These are phyloP conservation scores for Tricholoma hemisulphureum DNA, from an alignment of 768 basidiomycete genomes.

Conservation along the genomic window DNA sequence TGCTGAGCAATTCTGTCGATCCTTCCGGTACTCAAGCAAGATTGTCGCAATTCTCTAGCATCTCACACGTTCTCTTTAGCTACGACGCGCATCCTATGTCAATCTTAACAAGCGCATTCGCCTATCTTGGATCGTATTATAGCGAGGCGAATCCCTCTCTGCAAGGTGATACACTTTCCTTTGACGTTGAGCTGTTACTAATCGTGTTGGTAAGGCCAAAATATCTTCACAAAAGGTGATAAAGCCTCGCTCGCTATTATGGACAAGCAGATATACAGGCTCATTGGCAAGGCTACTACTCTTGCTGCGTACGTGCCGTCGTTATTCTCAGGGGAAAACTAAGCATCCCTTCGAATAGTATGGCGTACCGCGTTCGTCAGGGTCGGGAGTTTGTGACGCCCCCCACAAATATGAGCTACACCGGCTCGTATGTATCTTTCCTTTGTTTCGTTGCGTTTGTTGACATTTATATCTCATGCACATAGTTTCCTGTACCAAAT, in stretches of 20 bases:
- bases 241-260: slow-evolving; percentile 67
- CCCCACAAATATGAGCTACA: slow-evolving; percentile 78
- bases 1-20: slow-evolving; percentile 64
- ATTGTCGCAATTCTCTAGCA: neutral
- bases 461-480: neutral
- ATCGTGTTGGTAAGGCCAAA: slow-evolving; percentile 55
- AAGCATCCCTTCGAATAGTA: slow-evolving; percentile 39
- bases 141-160: slow-evolving; percentile 86
- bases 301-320: slow-evolving; percentile 68
- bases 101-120: slow-evolving; percentile 82
- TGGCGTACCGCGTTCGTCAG: slow-evolving; percentile 92
- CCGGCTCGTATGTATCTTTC: slow-evolving; percentile 64
- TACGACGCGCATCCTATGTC: slow-evolving; percentile 94
- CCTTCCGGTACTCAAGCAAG: slow-evolving; percentile 48
- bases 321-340: neutral
- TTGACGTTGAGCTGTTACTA: neutral
- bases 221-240: slow-evolving; percentile 70
- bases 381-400: slow-evolving; percentile 86
- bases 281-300: slow-evolving; percentile 87
- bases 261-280: slow-evolving; percentile 89
- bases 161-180: slow-evolving; percentile 48
- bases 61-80: slow-evolving; percentile 33
- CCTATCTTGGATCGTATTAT: slow-evolving; percentile 87
- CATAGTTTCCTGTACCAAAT: slow-evolving; percentile 85
- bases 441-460: neutral